Evolutionary conservation across 2,329 filamentous ascomycete genomes (phyloP).

Genomic region (Exophiala aquamarina): DNA sequence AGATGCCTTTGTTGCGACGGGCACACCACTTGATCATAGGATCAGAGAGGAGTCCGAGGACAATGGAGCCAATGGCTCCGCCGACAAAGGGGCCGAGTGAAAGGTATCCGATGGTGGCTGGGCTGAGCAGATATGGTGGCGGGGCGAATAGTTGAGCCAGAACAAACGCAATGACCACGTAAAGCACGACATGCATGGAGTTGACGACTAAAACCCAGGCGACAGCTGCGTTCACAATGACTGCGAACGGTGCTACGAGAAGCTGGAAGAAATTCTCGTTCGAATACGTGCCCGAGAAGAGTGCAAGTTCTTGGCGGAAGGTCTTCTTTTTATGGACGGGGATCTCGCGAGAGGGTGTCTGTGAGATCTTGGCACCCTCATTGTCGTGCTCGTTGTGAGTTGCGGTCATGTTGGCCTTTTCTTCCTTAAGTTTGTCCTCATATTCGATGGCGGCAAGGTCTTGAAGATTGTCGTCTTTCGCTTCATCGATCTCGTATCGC

Average conservation of each 20-base stretch:
- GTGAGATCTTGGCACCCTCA: not conserved
- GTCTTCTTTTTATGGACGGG: conserved; percentile 13
- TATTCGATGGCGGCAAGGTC: conserved; percentile 8
- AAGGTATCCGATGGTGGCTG: conserved; percentile 30
- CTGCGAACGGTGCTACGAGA: conserved; percentile 32
- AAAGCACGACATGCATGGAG: conserved; percentile 11
- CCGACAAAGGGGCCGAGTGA: conserved; percentile 17
- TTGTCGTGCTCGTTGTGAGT: conserved; percentile 1
- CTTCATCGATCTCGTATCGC: conserved; percentile 29
- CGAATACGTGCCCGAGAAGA: conserved; percentile 20
- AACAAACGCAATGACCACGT: conserved; percentile 30
- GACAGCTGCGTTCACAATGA: conserved; percentile 31
- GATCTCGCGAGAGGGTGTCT: not conserved
- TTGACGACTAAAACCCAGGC: conserved; percentile 31
- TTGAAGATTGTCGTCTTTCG: conserved; percentile 15
- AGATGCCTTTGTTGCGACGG: conserved; percentile 42
- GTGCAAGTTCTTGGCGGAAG: conserved; percentile 17
- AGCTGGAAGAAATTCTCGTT: conserved; percentile 25
- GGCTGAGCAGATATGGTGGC: conserved; percentile 32
- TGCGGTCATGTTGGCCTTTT: conserved; percentile 2
- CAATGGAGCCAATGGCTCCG: conserved; percentile 32
- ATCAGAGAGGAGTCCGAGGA: conserved; percentile 38
- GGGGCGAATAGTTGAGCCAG: conserved; percentile 32
- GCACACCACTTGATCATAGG: conserved; percentile 37
- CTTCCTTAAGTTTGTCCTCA: conserved; percentile 10